Evolutionary conservation across 176 grass and related monocot species (phyloP).

Genomic region (Hordeum vulgare): MorexV3_pseudomolecules_assembly NC_058518.1:501398445-501398944

Average conservation of each 20-base stretch:
- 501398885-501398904: not conserved
- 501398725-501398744: not conserved
- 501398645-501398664: not conserved
- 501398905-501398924: not conserved
- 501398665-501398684: not conserved
- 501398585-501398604: slow-evolving; percentile 2
- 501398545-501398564: not conserved
- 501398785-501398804: not conserved
- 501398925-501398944: not conserved
- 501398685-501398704: slow-evolving; percentile 10
- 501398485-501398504: not conserved
- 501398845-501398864: not conserved
- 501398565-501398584: not conserved
- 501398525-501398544: not conserved
- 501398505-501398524: not conserved
- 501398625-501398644: not conserved
- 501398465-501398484: not conserved
- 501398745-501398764: not conserved
- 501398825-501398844: slow-evolving; percentile 24
- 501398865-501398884: too few species aligned
- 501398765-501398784: slow-evolving; percentile 3
- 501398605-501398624: not conserved
- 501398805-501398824: slow-evolving; percentile 1
- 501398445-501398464: slow-evolving; percentile 1
- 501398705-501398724: slow-evolving; percentile 44